These are phyloP conservation scores for Chalciporus piperatus DNA, from an alignment of 768 basidiomycete species.

Conservation along the genomic window DNA sequence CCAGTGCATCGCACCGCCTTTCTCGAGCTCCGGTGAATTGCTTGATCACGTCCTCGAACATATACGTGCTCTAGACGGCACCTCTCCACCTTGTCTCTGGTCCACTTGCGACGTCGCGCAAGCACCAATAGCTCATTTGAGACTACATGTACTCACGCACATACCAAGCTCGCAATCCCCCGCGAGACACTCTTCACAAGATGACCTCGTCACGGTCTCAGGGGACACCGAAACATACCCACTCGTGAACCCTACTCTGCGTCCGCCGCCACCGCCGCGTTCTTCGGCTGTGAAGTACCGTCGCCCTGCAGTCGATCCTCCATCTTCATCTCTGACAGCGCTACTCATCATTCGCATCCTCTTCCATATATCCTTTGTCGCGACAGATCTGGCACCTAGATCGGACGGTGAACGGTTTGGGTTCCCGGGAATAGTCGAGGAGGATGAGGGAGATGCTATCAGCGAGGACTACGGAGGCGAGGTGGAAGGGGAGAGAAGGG, in stretches of 20 bases:
- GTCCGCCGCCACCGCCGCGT: conserved; percentile 71
- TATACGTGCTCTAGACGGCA: conserved; percentile 41
- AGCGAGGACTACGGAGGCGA: conserved; percentile 39
- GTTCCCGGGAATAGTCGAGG: conserved; percentile 80
- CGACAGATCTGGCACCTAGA: conserved; percentile 59
- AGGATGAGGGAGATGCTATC: conserved; percentile 65
- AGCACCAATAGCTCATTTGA: conserved; percentile 50
- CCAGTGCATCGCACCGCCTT: conserved; percentile 48
- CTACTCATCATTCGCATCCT: conserved; percentile 81
- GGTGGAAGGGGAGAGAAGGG: conserved; percentile 66
- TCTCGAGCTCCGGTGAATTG: conserved; percentile 57
- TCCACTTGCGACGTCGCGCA: conserved; percentile 53
- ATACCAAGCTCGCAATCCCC: conserved; percentile 57
- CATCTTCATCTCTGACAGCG: conserved; percentile 74
- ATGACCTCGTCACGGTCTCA: conserved; percentile 70
- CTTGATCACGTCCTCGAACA: conserved; percentile 70
- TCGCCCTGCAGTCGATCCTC: conserved; percentile 59
- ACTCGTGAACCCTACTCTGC: conserved; percentile 56
- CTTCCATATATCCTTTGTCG: conserved; percentile 76
- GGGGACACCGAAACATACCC: conserved; percentile 54
- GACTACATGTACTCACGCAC: conserved; percentile 75
- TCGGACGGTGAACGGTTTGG: conserved; percentile 86
- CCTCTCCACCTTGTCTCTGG: conserved; percentile 67
- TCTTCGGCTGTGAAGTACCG: conserved; percentile 57
- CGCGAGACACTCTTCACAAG: conserved; percentile 65